These are phyloP conservation scores for Aspergillus biplanus DNA, from an alignment of 495 filamentous ascomycete genomes.

Conservation along the genomic window DNA sequence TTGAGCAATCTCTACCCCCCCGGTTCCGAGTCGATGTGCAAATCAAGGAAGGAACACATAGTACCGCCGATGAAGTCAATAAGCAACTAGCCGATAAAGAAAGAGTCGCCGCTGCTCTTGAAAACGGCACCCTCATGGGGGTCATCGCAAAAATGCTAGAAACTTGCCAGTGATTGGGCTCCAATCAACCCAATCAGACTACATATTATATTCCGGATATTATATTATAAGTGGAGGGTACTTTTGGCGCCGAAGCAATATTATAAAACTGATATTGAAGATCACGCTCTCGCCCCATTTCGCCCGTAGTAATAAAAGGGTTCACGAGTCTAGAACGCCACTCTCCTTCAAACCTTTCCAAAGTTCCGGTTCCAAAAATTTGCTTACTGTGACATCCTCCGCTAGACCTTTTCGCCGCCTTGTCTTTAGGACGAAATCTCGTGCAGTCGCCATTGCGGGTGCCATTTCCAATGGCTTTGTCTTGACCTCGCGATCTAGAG, in stretches of 20 bases:
- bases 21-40: constrained; percentile 89
- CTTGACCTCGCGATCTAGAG: constrained; percentile 83
- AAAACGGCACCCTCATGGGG: constrained; percentile 87
- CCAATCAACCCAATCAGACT: background rate
- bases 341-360: constrained; percentile 86
- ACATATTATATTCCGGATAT: background rate
- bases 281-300: background rate
- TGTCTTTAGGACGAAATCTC: constrained; percentile 97
- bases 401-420: constrained; percentile 88
- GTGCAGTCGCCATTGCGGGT: constrained; percentile 78
- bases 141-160: constrained; percentile 93
- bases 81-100: constrained; percentile 97
- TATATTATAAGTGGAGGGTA: background rate
- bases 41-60: constrained; percentile 95
- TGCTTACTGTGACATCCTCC: constrained; percentile 93
- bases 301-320: background rate
- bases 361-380: constrained; percentile 93
- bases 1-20: constrained; percentile 90
- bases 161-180: constrained; percentile 60
- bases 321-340: constrained; percentile 76
- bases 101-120: constrained; percentile 89
- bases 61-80: constrained; percentile 90
- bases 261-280: constrained; percentile 5
- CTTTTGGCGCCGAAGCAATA: background rate
- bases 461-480: constrained; percentile 86